Conservation (phyloP, 257 asterid species). For the Solanum sejunctum region DNA sequence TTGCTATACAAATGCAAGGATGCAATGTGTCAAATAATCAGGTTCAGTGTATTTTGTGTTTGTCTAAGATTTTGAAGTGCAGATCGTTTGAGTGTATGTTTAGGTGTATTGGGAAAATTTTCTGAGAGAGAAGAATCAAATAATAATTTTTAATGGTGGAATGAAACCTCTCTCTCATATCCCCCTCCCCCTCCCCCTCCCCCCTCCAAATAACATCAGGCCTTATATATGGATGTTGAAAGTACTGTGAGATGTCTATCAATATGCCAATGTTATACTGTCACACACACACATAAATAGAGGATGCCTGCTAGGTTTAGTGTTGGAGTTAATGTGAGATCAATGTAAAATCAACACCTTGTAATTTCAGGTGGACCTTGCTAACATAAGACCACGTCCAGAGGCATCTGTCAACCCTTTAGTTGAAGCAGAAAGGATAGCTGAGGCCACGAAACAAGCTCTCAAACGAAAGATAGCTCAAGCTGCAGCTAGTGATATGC, state of each 20-base stretch:
- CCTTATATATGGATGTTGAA: background rate
- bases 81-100: background rate
- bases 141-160: background rate
- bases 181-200: background rate
- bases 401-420: conserved; percentile 57
- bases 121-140: background rate
- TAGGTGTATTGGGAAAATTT: background rate
- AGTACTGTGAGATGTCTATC: background rate
- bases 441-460: conserved; percentile 90
- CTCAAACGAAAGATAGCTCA: conserved; percentile 90
- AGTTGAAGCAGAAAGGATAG: conserved; percentile 85
- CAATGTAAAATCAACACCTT: background rate
- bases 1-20: background rate
- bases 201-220: background rate
- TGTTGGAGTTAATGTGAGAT: background rate
- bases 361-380: conserved; percentile 79
- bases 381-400: conserved; percentile 57
- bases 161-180: background rate
- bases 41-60: background rate
- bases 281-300: background rate
- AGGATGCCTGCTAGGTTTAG: background rate
- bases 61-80: background rate
- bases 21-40: background rate
- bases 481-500: conserved; percentile 57
- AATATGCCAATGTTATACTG: background rate